Base-by-base conservation (phyloP, 768 basidiomycete species). In the Imleria badia region DNA sequence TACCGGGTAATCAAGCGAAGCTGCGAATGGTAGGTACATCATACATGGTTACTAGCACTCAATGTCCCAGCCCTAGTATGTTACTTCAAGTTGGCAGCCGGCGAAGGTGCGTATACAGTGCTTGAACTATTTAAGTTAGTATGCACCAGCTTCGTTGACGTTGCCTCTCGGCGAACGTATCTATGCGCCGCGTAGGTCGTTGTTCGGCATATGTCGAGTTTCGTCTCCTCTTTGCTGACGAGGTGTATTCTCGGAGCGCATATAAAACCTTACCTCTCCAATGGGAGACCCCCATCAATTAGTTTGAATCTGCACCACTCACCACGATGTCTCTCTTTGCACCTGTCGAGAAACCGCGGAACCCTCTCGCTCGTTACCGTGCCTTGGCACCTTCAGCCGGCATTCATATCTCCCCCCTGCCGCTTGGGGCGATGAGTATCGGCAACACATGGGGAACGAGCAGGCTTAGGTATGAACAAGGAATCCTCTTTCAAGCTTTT, bases 361-460 rank as follows among this genome's bases (percentile, higher is more conserved):
- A 64, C 6, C 60, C 54, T 26, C 65, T 74, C 12, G 69, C 65
- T 17, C 64, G 62, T n/a, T 72, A 75, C 59, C 70, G 76, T 35
- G 59, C 59, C 12, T 66, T 79, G 22, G 68, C 73, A 7, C 72
- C 75, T 2, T 56, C 60, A 17, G 75, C 76, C 1, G 72, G 76
- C 17, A 60, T 79, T 33, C 73, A 72, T 48, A 78, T 79, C n/a
- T 79, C 78, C 1, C 76, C 78, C 0, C 58, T 80, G 23, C 66
- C 67, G 38, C 72, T 81, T n/a, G 78, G 79, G 11, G 78, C 69
- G 0, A 38, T 38, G 36, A 38, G 36, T 38, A 10, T 38, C 6
- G 36, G 36, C n/a, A 38, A 38, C n/a, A 38, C 69, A 30, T n/a
- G 73, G 75, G 70, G 54, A 60, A 3, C 48, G 39, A 22, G 15